Evolutionary conservation across 1,139 yeast species (phyloP), one percentile per base, ranked within the genome.

Genomic region (Yamadazyma buinensis): DNA sequence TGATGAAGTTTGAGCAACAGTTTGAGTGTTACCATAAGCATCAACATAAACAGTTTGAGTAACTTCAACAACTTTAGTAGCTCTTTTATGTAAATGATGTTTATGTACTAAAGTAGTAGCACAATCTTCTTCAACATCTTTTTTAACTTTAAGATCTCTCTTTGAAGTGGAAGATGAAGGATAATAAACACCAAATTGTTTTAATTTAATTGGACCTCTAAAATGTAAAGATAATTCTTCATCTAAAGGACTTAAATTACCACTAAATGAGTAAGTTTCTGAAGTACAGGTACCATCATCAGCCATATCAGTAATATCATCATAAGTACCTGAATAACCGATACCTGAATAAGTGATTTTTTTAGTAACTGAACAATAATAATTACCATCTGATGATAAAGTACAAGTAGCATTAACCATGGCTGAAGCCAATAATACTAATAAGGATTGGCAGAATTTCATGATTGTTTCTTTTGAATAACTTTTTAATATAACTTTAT

Each of bases 161-260:
- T 21, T 15, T 39, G 47, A 38, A 37, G 42, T 41, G 26, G 60
- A 60, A 31, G 43, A 46, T 15, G 72, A 58, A 35, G 72, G 75
- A 53, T 64, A 66, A 59, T 80, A 83, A 43, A 70, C 84, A 33
- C 79, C 90, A 56, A 82, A 82, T 51, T 80, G 75, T 43, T 64
- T 64, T 51, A 81, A 67, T 41, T 64, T 64, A 42, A 83, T 54
- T 15, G 94, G 94, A 46, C 94, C 94, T 67, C 94, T 77, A 59
- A 83, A 75, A 56, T 84, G 94, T 23, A 83, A 85, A n/a, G 88
- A 79, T 35, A 84, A 61, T 49, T 79, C 86, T 46, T 75, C 81
- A 44, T 81, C 67, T 37, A 83, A 59, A 12, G 94, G 94, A 30
- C 88, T 65, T 57, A 79, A 74, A 37, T 72, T 57, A 27, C 92